These are phyloP conservation scores for Talaromyces sp. DNA, from an alignment of 2,329 filamentous ascomycete species.

Conservation along the genomic window DNA sequence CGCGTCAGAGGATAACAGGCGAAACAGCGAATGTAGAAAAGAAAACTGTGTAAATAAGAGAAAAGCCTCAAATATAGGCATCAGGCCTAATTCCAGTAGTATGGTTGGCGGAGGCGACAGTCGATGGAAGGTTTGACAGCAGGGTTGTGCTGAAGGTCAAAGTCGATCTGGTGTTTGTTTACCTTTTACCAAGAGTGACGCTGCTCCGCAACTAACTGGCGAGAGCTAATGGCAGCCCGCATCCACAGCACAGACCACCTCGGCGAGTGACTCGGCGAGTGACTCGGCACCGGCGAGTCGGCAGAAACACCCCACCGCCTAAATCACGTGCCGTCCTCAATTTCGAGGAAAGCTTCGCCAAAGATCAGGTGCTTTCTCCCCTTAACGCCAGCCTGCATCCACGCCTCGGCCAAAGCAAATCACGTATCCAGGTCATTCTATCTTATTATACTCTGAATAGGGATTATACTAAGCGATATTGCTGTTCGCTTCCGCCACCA, in stretches of 20 bases:
- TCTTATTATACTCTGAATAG: not conserved
- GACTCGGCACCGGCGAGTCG: not conserved
- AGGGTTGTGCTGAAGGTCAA: not conserved
- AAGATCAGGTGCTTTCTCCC: not conserved
- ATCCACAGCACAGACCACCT: not conserved
- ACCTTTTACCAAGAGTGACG: constrained; percentile 20
- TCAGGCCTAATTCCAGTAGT: not conserved
- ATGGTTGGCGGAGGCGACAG: not conserved
- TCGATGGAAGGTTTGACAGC: not conserved
- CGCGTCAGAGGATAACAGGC: not conserved
- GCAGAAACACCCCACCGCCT: not conserved
- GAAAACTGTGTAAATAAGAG: not conserved
- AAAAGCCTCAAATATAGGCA: not conserved
- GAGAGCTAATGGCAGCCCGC: not conserved
- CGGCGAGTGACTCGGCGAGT: not conserved
- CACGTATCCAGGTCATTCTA: not conserved
- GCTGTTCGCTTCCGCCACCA: not conserved
- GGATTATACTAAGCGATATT: not conserved
- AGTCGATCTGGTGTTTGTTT: constrained; percentile 30
- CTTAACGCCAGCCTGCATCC: not conserved
- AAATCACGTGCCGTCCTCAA: not conserved
- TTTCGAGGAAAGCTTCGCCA: not conserved
- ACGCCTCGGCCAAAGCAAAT: not conserved
- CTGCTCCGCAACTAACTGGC: not conserved
- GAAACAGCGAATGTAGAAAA: not conserved